A percentile compares a stretch with the other conserved stretches of the same genome.
These are phyloP conservation scores for Miamiensis avidus DNA, from an alignment of 169 alveolate species.

Conservation along the genomic window DNA sequence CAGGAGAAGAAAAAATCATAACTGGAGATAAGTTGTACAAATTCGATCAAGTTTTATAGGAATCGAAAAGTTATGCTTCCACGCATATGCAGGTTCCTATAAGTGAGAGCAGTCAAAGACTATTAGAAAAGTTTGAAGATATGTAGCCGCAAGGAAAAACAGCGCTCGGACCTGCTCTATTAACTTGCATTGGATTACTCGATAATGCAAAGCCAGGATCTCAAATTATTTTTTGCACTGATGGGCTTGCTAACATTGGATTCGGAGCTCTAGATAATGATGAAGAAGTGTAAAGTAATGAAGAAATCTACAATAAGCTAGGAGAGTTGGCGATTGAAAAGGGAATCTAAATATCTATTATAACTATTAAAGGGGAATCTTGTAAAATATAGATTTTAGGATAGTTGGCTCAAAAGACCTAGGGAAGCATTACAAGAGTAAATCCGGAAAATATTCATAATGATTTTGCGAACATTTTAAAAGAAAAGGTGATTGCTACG, in stretches of 20 bases:
- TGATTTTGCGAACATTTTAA: constrained; percentile 70
- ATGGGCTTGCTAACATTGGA: constrained; percentile 85
- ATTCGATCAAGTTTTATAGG: constrained; percentile 20
- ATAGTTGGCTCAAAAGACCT: constrained; percentile 63
- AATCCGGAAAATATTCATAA: constrained; percentile 68
- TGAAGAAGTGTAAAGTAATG: constrained; percentile 26
- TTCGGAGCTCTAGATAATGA: constrained; percentile 68
- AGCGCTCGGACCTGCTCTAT: constrained; percentile 85
- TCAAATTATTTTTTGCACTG: constrained; percentile 81
- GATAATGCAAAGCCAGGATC: constrained; percentile 68
- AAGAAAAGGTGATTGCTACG: constrained; percentile 68
- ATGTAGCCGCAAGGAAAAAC: constrained; percentile 73
- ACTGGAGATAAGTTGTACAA: constrained; percentile 69
- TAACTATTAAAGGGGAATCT: constrained; percentile 79
- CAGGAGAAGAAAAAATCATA: constrained; percentile 35
- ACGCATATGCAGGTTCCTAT: constrained; percentile 9
- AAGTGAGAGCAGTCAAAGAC: constrained; percentile 2
- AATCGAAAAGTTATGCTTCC: neutral
- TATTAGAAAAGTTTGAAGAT: constrained; percentile 36
- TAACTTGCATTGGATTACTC: constrained; percentile 59
- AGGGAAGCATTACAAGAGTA: constrained; percentile 80
- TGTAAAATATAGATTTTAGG: constrained; percentile 67
- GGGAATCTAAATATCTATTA: constrained; percentile 67
- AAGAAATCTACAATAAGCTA: constrained; percentile 61
- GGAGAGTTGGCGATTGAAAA: constrained; percentile 59